Base-by-base conservation (phyloP, 2,329 filamentous ascomycete species). In the Thermomyces lanuginosus region DNA sequence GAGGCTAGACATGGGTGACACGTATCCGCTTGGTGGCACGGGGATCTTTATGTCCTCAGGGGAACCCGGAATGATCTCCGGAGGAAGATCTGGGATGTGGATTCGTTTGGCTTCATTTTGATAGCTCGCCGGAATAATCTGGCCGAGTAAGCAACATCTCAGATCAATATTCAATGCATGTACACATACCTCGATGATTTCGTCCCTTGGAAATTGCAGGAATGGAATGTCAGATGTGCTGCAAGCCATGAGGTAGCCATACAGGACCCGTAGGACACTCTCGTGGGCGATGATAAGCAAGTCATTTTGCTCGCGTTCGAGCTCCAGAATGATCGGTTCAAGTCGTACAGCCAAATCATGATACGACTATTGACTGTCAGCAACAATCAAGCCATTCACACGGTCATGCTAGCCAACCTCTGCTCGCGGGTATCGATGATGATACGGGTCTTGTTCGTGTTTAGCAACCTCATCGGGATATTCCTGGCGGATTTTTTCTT, bases 211-310 rank as follows among this genome's bases (percentile, higher is more conserved):
- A 45, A 98, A 98, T 39, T 82, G 79, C 35, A 98, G 69, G 40
- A 75, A 77, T 3, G 89, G 89, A 36, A 98, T 98, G 45, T 92
- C 83, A 52, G 77, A 78, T 6, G 91, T 84, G 48, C 86, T 89
- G 57, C 89, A 95, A 41, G 92, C 89, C 89, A 98, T 98, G 20
- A 98, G 64, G 53, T 98, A 98, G 13, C 84, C 84, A 48, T 98
- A 98, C 3, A 98, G 66, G 13, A 98, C 89, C 22, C 89, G 79
- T 24, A 98, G 66, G n/a, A 98, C 89, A 27, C 82, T 92, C 53
- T 98, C 89, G 51, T 98, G 89, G 1, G 89, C 89, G 40, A 98
- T 93, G 46, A 98, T 93, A 28, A 98, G 68, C n/a, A 98, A 66
- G 48, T 98, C 89, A 39, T 91, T 92, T 43, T 93, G 81, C 57